phyloP scores from a whole-genome alignment of 345 rosid species.

The Sonneratia caseolaris region DNA sequence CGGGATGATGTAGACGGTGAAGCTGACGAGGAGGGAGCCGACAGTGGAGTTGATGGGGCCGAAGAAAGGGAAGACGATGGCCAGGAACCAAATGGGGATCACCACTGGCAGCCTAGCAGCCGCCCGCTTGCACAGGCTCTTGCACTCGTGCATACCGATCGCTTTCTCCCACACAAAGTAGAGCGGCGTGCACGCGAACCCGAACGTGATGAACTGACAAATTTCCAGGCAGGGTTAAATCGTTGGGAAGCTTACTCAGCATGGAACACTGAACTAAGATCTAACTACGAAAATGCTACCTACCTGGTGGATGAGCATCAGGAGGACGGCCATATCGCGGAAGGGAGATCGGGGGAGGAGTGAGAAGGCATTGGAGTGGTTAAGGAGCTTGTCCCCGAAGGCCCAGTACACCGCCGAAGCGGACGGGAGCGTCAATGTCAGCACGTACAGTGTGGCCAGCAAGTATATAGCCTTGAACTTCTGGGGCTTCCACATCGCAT shows the following conservation, averaged over 20 bases:
- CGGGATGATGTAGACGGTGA: conserved; percentile 98
- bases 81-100: conserved; percentile 89
- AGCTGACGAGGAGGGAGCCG: conserved; percentile 94
- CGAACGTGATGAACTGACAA: conserved; percentile 57
- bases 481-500: conserved; percentile 99
- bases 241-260: too few species aligned
- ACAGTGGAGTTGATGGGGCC: conserved; percentile 98
- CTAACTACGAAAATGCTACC: neutral
- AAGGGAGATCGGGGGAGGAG: conserved; percentile 64
- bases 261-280: conserved; percentile 5
- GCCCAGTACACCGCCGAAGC: conserved; percentile 97
- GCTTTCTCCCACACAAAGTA: conserved; percentile 99
- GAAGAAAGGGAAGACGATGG: conserved; percentile 89
- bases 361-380: conserved; percentile 90
- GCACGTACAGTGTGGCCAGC: conserved; percentile 71
- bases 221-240: too few species aligned
- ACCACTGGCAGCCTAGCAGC: conserved; percentile 93
- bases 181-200: conserved; percentile 91
- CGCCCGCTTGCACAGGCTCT: conserved; percentile 88
- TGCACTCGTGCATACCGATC: conserved; percentile 90
- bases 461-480: conserved; percentile 91
- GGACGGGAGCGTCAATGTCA: conserved; percentile 91
- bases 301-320: conserved; percentile 97
- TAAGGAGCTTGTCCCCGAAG: conserved; percentile 88
- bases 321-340: conserved; percentile 85